A percentile compares a stretch with the other conserved stretches of the same genome.
Conservation (phyloP, 192 early-diverging fungal species). For the Podila epicladia region DNA sequence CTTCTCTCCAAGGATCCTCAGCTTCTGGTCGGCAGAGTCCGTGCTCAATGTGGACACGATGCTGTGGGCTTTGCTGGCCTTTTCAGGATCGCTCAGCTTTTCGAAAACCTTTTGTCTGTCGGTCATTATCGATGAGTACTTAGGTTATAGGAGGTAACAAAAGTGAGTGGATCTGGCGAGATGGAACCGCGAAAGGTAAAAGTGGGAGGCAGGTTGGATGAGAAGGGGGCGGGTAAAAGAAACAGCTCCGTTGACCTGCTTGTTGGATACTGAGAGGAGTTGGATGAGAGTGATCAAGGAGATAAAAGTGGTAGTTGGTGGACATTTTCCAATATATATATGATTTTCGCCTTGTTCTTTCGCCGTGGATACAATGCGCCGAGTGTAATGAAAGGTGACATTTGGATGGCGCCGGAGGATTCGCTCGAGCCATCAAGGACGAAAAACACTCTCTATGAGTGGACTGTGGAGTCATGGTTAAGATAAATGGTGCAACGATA, state of each 20-base stretch:
- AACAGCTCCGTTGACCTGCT: too few species aligned
- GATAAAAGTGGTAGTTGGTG: background rate
- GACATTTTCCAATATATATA: background rate
- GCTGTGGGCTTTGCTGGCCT: slow-evolving; percentile 18
- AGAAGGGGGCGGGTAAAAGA: background rate
- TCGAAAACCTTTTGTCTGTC: slow-evolving; percentile 21
- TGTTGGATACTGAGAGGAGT: background rate
- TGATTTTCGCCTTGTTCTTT: background rate
- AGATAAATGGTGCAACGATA: slow-evolving; percentile 3
- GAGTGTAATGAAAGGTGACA: background rate
- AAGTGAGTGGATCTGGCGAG: background rate
- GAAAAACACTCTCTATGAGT: background rate
- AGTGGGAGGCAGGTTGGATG: background rate
- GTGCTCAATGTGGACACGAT: slow-evolving; percentile 22
- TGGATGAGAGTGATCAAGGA: background rate
- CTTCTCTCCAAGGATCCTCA: slow-evolving; percentile 15
- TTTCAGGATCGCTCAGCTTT: background rate
- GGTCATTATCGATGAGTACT: slow-evolving; percentile 1
- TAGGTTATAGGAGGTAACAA: background rate
- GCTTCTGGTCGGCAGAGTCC: slow-evolving; percentile 14
- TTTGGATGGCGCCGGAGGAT: background rate
- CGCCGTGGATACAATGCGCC: background rate
- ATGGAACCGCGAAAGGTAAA: background rate
- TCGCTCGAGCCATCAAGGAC: background rate
- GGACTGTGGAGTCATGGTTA: slow-evolving; percentile 1